Percentiles rank a stretch among this genome's conserved stretches.
These are phyloP conservation scores for Paraphaeosphaeria minitans DNA, from an alignment of 2,329 filamentous ascomycete genomes.

Conservation along the genomic window DNA sequence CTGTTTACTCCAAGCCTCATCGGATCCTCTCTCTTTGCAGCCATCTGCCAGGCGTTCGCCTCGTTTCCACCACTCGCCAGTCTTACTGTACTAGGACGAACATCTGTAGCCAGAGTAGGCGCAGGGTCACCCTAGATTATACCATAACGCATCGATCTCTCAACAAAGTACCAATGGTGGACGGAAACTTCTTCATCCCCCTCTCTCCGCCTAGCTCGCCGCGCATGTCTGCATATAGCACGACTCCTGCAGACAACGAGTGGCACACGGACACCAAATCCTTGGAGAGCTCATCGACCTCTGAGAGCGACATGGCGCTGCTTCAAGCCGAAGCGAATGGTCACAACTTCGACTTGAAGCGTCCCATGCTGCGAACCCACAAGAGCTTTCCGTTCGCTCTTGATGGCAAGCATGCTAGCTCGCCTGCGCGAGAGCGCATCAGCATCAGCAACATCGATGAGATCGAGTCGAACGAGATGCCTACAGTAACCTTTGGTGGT, in stretches of 20 bases:
- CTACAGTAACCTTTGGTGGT: constrained; percentile 47
- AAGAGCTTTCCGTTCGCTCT: constrained; percentile 53
- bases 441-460: constrained; percentile 42
- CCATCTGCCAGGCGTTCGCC: constrained; percentile 24
- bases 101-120: constrained; percentile 16
- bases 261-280: constrained; percentile 50
- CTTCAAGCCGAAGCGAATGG: constrained; percentile 44
- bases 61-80: constrained; percentile 16
- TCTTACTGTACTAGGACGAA: constrained; percentile 16
- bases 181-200: constrained; percentile 53
- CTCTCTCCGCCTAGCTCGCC: constrained; percentile 57
- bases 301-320: constrained; percentile 47
- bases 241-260: constrained; percentile 50
- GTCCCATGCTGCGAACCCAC: constrained; percentile 49
- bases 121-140: constrained; percentile 22
- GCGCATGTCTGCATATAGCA: constrained; percentile 56
- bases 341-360: constrained; percentile 44
- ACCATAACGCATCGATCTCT: constrained; percentile 28
- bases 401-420: constrained; percentile 38
- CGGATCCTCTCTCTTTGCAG: constrained; percentile 31
- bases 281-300: constrained; percentile 41
- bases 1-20: constrained; percentile 29
- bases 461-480: constrained; percentile 41
- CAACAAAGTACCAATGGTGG: constrained; percentile 48
- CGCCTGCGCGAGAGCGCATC: constrained; percentile 39